Evolutionary conservation across 176 grass and related monocot species (phyloP).

Genomic region (Puya raimondii): DNA sequence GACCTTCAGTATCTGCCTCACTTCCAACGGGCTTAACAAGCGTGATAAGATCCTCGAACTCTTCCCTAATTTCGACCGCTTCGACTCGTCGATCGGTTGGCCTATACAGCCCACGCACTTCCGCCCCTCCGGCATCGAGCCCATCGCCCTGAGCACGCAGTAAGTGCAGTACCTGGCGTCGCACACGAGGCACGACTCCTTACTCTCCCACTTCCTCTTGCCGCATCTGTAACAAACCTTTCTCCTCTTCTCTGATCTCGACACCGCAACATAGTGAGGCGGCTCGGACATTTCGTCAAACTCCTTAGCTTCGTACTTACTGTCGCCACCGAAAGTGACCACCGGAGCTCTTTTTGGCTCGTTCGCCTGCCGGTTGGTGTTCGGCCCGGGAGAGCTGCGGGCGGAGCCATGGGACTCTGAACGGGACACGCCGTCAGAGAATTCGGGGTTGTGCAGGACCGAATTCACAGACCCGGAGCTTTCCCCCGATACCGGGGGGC

Average conservation of each 20-base stretch:
- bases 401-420: conserved; percentile 39
- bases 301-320: conserved; percentile 46
- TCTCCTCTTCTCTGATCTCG: conserved; percentile 42
- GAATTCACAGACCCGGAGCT: conserved; percentile 31
- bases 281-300: conserved; percentile 27
- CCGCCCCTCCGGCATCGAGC: conserved; percentile 90
- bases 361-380: conserved; percentile 2
- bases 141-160: conserved; percentile 86
- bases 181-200: conserved; percentile 82
- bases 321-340: conserved; percentile 56
- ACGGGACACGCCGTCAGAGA: conserved; percentile 34
- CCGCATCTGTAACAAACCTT: conserved; percentile 56
- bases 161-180: conserved; percentile 55
- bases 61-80: conserved; percentile 74
- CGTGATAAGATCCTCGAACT: conserved; percentile 50
- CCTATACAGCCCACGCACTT: conserved; percentile 85
- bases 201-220: conserved; percentile 87
- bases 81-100: conserved; percentile 57
- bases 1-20: conserved; percentile 79
- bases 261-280: conserved; percentile 37
- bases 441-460: conserved; percentile 48
- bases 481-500: background rate
- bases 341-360: conserved; percentile 39
- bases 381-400: conserved; percentile 27
- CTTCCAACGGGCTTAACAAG: conserved; percentile 72